Conservation (phyloP, 306 rosid genomes). For the Sophora flavescens region DNA sequence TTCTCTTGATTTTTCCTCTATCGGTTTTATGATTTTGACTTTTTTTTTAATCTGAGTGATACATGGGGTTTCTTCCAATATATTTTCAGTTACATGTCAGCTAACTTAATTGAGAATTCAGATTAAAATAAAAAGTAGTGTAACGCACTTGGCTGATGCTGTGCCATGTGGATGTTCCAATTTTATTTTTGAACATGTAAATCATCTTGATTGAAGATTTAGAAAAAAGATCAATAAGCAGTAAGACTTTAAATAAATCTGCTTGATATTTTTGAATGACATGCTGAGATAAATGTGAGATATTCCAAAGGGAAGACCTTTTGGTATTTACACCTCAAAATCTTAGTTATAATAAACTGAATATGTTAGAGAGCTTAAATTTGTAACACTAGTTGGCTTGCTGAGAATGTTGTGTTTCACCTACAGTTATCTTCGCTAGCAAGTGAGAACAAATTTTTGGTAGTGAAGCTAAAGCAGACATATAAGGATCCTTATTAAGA, state of each 20-base stretch:
- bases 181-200: background rate
- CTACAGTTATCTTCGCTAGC: constrained; percentile 72
- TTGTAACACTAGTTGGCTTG: constrained; percentile 25
- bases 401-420: constrained; percentile 45
- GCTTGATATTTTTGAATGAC: background rate
- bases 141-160: background rate
- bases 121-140: background rate
- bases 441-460: constrained; percentile 68
- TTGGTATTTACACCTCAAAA: constrained; percentile 6
- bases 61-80: background rate
- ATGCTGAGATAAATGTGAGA: constrained; percentile 20
- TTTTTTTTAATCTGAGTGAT: background rate
- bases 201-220: constrained; percentile 21
- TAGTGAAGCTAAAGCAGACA: constrained; percentile 61
- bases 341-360: background rate
- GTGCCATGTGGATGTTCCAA: constrained; percentile 1
- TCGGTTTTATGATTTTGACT: background rate
- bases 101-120: background rate
- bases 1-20: background rate
- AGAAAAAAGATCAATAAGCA: constrained; percentile 7
- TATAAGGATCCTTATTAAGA: constrained; percentile 52
- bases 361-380: background rate
- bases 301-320: background rate
- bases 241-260: background rate
- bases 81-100: background rate